Evolutionary conservation across 768 basidiomycete genomes (phyloP).

Genomic region (Trametes coccinea): DNA sequence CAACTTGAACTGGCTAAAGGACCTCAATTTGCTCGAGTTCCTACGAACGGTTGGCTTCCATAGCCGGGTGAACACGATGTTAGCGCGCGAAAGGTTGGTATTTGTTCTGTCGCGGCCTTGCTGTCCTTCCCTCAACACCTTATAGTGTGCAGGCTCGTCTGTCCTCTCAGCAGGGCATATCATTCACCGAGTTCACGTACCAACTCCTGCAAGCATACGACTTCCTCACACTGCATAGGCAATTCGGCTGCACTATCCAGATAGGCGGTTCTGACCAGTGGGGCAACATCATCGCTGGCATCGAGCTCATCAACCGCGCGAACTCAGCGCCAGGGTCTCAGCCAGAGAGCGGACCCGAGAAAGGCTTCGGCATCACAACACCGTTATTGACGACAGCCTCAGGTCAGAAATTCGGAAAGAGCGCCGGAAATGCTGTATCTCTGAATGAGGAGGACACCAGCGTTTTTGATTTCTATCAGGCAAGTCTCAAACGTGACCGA

Average conservation of each 20-base stretch:
- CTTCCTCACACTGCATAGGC: constrained; percentile 73
- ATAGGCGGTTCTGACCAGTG: constrained; percentile 98
- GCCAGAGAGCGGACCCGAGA: constrained; percentile 25
- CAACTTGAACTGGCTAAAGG: constrained; percentile 78
- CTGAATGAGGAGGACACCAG: constrained; percentile 77
- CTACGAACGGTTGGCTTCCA: constrained; percentile 77
- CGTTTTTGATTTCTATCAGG: constrained; percentile 95
- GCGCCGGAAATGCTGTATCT: constrained; percentile 95
- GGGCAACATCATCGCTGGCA: constrained; percentile 94
- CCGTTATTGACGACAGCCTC: constrained; percentile 88
- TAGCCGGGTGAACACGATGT: constrained; percentile 85
- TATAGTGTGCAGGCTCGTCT: constrained; percentile 81
- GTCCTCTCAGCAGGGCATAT: constrained; percentile 79
- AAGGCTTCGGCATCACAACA: constrained; percentile 84
- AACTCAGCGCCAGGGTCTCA: constrained; percentile 15
- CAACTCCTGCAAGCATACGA: constrained; percentile 97
- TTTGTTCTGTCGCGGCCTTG: background rate
- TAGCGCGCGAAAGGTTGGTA: constrained; percentile 80
- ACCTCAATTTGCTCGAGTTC: constrained; percentile 79
- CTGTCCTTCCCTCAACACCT: constrained; percentile 2
- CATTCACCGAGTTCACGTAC: constrained; percentile 98
- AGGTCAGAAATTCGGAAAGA: constrained; percentile 98
- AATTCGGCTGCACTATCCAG: constrained; percentile 76
- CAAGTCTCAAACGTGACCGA: constrained; percentile 27
- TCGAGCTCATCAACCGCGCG: constrained; percentile 82